A percentile compares a stretch with the other conserved stretches of the same genome.
phyloP scores from a whole-genome alignment of 2,329 filamentous ascomycete genomes.

The Colletotrichum chlorophyti region DNA sequence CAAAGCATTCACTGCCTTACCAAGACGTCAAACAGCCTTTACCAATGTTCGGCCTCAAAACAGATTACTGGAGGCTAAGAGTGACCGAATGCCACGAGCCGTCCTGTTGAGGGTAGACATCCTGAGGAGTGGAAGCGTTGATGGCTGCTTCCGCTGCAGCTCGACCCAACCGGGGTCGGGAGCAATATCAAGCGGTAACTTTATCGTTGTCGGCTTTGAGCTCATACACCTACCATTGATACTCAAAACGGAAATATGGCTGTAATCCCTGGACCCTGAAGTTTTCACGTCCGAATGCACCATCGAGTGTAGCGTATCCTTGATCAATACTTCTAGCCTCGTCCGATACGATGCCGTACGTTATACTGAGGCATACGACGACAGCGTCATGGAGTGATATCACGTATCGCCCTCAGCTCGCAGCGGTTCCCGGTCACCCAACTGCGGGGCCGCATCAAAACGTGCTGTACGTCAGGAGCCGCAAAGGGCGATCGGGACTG shows the following conservation, averaged over 20 bases:
- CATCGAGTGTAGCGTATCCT: not conserved
- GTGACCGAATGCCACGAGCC: conserved; percentile 11
- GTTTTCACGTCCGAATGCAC: conserved; percentile 2
- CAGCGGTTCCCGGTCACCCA: not conserved
- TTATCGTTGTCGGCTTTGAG: no score
- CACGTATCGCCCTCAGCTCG: not conserved
- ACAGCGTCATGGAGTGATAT: not conserved
- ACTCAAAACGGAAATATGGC: not conserved
- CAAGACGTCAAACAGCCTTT: not conserved
- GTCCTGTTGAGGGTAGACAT: not conserved
- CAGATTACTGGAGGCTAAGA: no score
- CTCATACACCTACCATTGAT: not conserved
- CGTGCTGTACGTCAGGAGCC: not conserved
- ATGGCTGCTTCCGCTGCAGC: not conserved
- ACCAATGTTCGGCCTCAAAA: not conserved
- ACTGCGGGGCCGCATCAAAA: not conserved
- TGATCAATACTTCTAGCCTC: not conserved
- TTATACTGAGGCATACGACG: conserved; percentile 42
- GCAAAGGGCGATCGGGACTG: conserved; percentile 26
- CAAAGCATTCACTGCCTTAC: not conserved
- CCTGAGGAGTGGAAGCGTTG: not conserved
- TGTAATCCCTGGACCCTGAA: not conserved
- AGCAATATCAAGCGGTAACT: not conserved
- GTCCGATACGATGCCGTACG: conserved; percentile 41
- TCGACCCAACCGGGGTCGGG: not conserved